A percentile compares a stretch with the other conserved stretches of the same genome.
Conservation (phyloP, 257 asterid genomes). For the Echium plantagineum region DNA sequence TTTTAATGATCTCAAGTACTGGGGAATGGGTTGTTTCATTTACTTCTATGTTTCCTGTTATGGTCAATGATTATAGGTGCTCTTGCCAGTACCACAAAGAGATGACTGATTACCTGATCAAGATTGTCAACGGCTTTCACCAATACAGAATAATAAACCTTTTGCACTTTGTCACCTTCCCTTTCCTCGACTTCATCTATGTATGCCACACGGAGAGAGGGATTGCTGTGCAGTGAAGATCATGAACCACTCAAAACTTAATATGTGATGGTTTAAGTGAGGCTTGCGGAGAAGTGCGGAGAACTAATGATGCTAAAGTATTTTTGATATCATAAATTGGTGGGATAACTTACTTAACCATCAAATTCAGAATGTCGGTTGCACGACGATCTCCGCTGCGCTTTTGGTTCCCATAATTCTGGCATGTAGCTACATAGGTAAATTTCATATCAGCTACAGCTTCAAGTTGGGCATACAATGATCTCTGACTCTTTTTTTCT, state of each 20-base stretch:
- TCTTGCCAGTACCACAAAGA: constrained; percentile 2
- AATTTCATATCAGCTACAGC: constrained; percentile 99
- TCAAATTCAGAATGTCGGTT: constrained; percentile 87
- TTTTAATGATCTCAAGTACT: too few species aligned
- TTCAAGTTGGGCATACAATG: constrained; percentile 76
- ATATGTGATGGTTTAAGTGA: constrained; percentile 6
- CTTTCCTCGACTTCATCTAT: constrained; percentile 96
- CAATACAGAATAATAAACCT: constrained; percentile 85
- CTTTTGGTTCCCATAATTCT: constrained; percentile 93
- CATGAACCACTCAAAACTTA: constrained; percentile 10
- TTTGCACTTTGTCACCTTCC: constrained; percentile 27
- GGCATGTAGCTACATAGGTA: constrained; percentile 96
- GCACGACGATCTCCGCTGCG: constrained; percentile 96
- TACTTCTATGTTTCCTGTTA: too few species aligned
- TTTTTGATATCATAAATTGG: neutral
- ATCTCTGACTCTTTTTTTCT: constrained; percentile 86
- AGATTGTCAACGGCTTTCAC: constrained; percentile 95
- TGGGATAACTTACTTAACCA: constrained; percentile 83
- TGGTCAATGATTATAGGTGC: constrained; percentile 1
- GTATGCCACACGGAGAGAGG: constrained; percentile 95
- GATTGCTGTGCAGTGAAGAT: constrained; percentile 48
- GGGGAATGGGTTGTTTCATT: too few species aligned
- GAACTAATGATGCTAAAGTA: neutral
- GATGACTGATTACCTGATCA: constrained; percentile 99
- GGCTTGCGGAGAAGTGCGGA: neutral